These are phyloP conservation scores for Colletotrichum navitas DNA, from an alignment of 2,329 filamentous ascomycete species.

Conservation along the genomic window DNA sequence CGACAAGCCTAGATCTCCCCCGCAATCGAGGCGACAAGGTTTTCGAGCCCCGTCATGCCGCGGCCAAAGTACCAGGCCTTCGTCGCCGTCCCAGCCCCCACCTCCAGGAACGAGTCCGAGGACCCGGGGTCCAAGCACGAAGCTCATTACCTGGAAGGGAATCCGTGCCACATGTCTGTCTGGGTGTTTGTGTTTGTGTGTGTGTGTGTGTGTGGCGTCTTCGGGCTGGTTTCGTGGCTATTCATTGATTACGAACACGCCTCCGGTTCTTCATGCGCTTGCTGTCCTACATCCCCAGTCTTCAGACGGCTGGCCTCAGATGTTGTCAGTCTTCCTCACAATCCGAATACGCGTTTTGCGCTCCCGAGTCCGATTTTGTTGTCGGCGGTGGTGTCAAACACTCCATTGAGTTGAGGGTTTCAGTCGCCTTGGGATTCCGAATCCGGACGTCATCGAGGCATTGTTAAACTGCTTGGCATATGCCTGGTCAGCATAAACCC, in stretches of 20 bases:
- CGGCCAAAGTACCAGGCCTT: slow-evolving; percentile 20
- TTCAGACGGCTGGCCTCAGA: not conserved
- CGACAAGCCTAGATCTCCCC: not conserved
- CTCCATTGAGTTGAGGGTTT: not conserved
- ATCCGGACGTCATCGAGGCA: not conserved
- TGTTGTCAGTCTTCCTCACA: too few species aligned
- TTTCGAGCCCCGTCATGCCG: slow-evolving; percentile 17
- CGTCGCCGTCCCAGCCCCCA: not conserved
- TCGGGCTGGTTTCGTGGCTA: not conserved
- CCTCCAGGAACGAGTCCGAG: slow-evolving; percentile 18
- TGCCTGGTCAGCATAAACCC: not conserved
- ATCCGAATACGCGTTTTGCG: not conserved
- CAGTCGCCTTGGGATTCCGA: not conserved
- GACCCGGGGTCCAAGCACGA: slow-evolving; percentile 29
- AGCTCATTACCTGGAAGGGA: slow-evolving; percentile 19
- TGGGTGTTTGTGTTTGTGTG: not conserved
- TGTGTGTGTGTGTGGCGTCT: too few species aligned
- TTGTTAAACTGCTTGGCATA: not conserved
- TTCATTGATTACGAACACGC: not conserved
- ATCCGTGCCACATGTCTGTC: not conserved
- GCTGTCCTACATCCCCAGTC: not conserved
- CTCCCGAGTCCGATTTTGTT: not conserved
- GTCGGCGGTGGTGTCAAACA: not conserved
- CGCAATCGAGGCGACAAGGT: slow-evolving; percentile 5
- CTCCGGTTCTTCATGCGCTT: not conserved